Conservation (phyloP, 139 green algal species). For the Closterium sp. region DNA sequence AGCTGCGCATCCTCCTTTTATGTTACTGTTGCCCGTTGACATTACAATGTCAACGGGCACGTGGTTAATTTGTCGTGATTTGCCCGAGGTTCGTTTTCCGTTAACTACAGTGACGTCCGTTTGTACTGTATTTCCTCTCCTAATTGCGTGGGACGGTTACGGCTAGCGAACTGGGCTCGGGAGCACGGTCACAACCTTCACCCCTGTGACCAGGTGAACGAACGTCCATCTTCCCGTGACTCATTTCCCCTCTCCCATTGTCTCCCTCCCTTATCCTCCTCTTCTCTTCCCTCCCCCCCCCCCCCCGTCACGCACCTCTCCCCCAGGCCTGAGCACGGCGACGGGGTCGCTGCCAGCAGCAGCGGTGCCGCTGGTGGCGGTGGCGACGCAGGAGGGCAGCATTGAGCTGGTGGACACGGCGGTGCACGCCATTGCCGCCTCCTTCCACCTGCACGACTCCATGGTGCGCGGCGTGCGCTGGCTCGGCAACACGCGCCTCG, state of each 20-base stretch:
- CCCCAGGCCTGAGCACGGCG: background rate
- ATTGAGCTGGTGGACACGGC: constrained; percentile 42
- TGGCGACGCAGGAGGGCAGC: constrained; percentile 29
- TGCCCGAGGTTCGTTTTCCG: too few relatives aligned
- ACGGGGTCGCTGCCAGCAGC: constrained; percentile 2
- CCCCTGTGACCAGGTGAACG: background rate
- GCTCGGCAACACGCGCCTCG: constrained; percentile 45
- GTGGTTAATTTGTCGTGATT: too few relatives aligned
- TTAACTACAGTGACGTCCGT: too few relatives aligned
- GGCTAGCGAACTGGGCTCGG: too few relatives aligned
- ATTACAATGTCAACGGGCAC: too few relatives aligned
- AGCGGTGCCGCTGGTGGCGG: constrained; percentile 40
- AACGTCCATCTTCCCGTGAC: background rate
- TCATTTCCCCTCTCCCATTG: background rate
- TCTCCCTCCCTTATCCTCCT: background rate
- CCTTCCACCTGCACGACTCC: constrained; percentile 22
- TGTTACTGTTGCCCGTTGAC: too few relatives aligned
- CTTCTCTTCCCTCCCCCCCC: too few relatives aligned
- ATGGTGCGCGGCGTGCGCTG: constrained; percentile 42
- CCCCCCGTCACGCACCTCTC: too few relatives aligned
- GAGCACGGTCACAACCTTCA: background rate
- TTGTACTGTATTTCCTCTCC: too few relatives aligned
- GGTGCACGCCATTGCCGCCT: background rate
- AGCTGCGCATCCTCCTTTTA: too few relatives aligned
- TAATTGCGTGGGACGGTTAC: too few relatives aligned